These are phyloP conservation scores for Phytophthora ohioensis DNA, from an alignment of 352 stramenopile species.

Conservation along the genomic window DNA sequence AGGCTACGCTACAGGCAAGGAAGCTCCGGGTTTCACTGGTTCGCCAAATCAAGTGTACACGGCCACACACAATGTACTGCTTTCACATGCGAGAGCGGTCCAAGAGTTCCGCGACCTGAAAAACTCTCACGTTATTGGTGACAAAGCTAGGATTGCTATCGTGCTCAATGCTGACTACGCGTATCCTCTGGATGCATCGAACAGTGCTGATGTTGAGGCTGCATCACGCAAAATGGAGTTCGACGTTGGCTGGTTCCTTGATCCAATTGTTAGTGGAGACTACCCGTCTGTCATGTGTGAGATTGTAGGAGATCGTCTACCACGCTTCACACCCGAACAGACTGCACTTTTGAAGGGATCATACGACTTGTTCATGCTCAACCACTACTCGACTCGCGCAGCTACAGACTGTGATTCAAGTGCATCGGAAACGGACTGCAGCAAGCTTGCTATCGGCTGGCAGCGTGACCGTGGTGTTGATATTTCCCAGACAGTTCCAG, in stretches of 20 bases:
- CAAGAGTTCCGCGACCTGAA: conserved; percentile 76
- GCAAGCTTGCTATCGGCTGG: conserved; percentile 44
- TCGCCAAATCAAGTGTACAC: conserved; percentile 53
- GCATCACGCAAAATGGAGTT: conserved; percentile 90
- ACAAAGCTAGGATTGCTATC: conserved; percentile 91
- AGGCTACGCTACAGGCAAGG: conserved; percentile 65
- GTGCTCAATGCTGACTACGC: conserved; percentile 85
- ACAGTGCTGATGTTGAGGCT: conserved; percentile 61
- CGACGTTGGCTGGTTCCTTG: conserved; percentile 91
- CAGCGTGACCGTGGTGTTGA: conserved; percentile 60
- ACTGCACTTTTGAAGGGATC: conserved; percentile 74
- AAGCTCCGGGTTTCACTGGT: conserved; percentile 46
- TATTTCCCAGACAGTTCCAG: conserved; percentile 9
- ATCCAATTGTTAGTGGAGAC: conserved; percentile 90
- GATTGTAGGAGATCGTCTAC: conserved; percentile 78
- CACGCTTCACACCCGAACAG: conserved; percentile 84
- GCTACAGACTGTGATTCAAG: conserved; percentile 59
- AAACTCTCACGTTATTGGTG: conserved; percentile 22
- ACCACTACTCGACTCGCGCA: conserved; percentile 90
- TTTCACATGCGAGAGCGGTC: conserved; percentile 89
- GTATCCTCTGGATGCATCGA: conserved; percentile 80
- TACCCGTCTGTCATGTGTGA: conserved; percentile 93
- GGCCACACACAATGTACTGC: conserved; percentile 90
- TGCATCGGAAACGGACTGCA: conserved; percentile 39
- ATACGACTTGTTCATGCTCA: conserved; percentile 96